Evolutionary conservation across 2,329 filamentous ascomycete species (phyloP).

Genomic region (Cyclaneusma minus): DNA sequence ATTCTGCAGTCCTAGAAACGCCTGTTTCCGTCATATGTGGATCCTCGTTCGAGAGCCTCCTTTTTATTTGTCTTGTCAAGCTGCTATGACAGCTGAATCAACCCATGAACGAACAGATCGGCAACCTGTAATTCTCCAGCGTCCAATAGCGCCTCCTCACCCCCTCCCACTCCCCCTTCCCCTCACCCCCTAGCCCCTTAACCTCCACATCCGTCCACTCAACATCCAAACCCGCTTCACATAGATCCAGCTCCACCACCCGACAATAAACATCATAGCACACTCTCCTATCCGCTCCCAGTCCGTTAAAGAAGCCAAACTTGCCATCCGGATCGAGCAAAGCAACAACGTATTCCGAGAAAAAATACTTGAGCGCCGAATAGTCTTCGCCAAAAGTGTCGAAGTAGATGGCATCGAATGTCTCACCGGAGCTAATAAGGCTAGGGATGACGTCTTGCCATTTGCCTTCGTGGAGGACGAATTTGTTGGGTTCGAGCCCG

Average conservation of each 20-base stretch:
- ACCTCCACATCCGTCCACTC: conserved; percentile 72
- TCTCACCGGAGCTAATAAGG: conserved; percentile 50
- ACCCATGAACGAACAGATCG: conserved; percentile 58
- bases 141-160: conserved; percentile 85
- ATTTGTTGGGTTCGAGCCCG: conserved; percentile 29
- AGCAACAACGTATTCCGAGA: conserved; percentile 71
- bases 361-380: conserved; percentile 68
- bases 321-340: conserved; percentile 57
- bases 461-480: conserved; percentile 54
- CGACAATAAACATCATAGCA: conserved; percentile 95
- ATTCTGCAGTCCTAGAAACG: too few relatives aligned
- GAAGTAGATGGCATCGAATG: conserved; percentile 86
- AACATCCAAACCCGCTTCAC: conserved; percentile 78
- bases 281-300: conserved; percentile 81
- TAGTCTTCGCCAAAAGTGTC: conserved; percentile 97
- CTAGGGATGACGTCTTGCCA: conserved; percentile 71
- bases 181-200: conserved; percentile 46
- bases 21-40: too few relatives aligned
- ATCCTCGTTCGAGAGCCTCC: too few relatives aligned
- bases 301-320: conserved; percentile 81
- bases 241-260: conserved; percentile 79
- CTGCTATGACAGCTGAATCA: too few relatives aligned
- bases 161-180: conserved; percentile 71
- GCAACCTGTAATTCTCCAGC: conserved; percentile 60
- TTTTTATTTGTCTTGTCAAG: too few relatives aligned